Evolutionary conservation across 306 rosid genomes (phyloP), one percentile per base, ranked within the genome.

Genomic region (Lablab purpureus): DNA sequence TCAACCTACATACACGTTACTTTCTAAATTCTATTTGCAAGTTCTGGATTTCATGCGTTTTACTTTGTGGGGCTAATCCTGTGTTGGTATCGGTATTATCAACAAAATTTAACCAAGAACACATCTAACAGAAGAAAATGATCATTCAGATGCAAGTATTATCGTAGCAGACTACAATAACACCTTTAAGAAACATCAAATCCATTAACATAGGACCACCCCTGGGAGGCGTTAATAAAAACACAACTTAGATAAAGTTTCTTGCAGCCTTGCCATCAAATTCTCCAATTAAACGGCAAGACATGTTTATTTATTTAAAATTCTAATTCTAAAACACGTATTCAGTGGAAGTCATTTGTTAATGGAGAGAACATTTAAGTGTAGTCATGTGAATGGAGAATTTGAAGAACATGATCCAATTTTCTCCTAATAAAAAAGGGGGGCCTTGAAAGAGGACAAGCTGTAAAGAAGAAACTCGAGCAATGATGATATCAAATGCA

Each of bases 401-500:
- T 28, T 19, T 14, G 43, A 60, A 60, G 41, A 60, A 30, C 5
- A 15, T 14, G 22, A 28, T 60, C 67, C 9, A 60, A 40, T 15
- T 60, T 17, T 30, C 43, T 60, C 43, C 41, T 28, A 6, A 18
- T 18, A 51, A 10, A 34, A 21, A 34, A 67, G 9, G 17, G 12
- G 17, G 45, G 22, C 15, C 46, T n/a, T 18, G 45, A 67, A 43
- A 75, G 40, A 41, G 17, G 69, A 55, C 0, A n/a, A 34, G 43
- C 18, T 43, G 18, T 13, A 25, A 67, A 50, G 45, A 36, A 49
- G 55, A 73, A 40, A 51, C 23, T 41, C 18, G 59, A 19, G 40
- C 40, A 50, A 59, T 56, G 82, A 71, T 68, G 55, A 54, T 66
- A 77, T 51, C 30, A n/a, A 11, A 37, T 52, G 36, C 27, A 65